Evolutionary conservation across 2,329 filamentous ascomycete species (phyloP), one percentile per base, ranked within the genome.

Genomic region (Pyrenophora tritici-repentis): DNA sequence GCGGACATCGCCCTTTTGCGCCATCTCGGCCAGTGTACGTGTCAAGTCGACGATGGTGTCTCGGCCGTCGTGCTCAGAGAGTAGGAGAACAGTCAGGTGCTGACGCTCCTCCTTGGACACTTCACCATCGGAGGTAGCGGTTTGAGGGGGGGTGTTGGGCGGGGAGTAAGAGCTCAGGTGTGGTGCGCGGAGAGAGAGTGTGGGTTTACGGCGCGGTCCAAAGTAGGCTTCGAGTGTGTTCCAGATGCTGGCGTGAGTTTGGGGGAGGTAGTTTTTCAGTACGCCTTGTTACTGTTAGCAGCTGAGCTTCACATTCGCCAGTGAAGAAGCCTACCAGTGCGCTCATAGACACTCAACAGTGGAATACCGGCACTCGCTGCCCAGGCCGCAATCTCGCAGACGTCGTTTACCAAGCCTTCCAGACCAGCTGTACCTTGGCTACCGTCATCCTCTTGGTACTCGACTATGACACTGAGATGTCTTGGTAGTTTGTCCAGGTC

Each of bases 1-100:
- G 2, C 84, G 84, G 12, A 99, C 81, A 75, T 96, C 97, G 51
- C 86, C 86, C 62, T 87, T 86, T 73, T 97, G 94, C 6, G 91
- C 89, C 94, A 99, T 97, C 69, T 96, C 90, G 5, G 93, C 85
- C 17, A 99, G 81, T 1, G 95, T 97, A 68, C 92, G 91, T 35
- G 94, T 99, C 38, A 99, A 82, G 73, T 99, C 94, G 34, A 99
- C 92, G 56, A 99, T 84, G 3, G 93, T 97, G 67, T 96, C 91
- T 47, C 93, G 86, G 41, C 94, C 93, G 65, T 99, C 94, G 48
- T 93, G 88, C 32, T 86, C 85, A 12, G 91, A 96, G 42, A 99
- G 84, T 33, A 99, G 83, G 50, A 96, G 83, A 14, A 97, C 75
- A 3, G 80, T 83, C 14, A 87, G 73, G 53, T 81, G 76, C 18